Base-by-base conservation (phyloP, 2,329 filamentous ascomycete species). In the Anthostomella pinea region DNA sequence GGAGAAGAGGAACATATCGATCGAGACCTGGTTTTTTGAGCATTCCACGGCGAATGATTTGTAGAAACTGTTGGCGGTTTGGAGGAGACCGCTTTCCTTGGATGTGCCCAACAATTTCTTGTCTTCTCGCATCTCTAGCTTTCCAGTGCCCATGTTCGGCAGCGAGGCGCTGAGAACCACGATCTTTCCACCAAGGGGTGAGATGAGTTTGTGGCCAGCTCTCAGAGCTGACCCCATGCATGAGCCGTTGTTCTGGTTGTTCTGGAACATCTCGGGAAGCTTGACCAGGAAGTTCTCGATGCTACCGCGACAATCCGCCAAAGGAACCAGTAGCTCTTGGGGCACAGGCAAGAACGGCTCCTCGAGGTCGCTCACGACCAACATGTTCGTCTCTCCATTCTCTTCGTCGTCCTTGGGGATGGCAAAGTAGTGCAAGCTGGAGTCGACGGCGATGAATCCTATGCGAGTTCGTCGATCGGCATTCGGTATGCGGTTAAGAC, bases 1-100 rank as follows among this genome's bases (percentile, higher is more conserved):
- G 4, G 87, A 93, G 68, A 95, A 96, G 33, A 96, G 72, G 71
- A 96, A 96, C 90, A 96, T 96, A 62, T 96, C 90, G 51, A 98
- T 89, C 0, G 90, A 97, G 18, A 98, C 93, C 65, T 98, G 93
- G 51, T 94, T 95, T 72, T 98, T 98, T 23, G 90, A 96, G 66
- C 93, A 98, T 62, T 98, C 93, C 3, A 98, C 93, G 0, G 93
- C 93, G 57, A 98, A 98, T 56, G 87, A 95, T 74, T 98, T 98
- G 76, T 97, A 98, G 66, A 97, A 98, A 58, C 87, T 89, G 69
- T 89, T 96, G 25, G 81, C 86, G 0, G 93, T 96, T 62, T 97
- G 91, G 34, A 98, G 70, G 20, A 98, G 75, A 44, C 77, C 73
- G 48, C 79, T 88, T 62, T 98, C 93, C 64, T 96, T 96, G 49